Percentiles rank a stretch among this genome's conserved stretches.
Evolutionary conservation across 768 basidiomycete genomes (phyloP).

Genomic region (Xerocomus spinulosus): DNA sequence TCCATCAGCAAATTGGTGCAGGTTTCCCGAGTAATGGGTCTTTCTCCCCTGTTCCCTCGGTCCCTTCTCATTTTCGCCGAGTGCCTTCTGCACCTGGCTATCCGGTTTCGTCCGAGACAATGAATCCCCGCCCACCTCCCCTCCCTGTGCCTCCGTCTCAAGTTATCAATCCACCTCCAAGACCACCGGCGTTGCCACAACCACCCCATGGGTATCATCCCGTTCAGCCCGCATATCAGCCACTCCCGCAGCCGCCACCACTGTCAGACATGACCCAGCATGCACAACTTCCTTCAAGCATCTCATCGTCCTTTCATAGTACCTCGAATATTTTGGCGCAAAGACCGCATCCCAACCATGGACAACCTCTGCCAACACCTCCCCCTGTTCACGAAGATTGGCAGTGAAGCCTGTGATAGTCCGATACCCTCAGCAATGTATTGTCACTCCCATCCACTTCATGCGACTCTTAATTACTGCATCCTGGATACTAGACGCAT

Average conservation of each 20-base stretch:
- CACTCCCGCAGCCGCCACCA: conserved; percentile 33
- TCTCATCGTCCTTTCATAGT: conserved; percentile 20
- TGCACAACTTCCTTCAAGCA: conserved; percentile 20
- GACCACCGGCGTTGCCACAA: conserved; percentile 49
- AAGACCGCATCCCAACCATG: conserved; percentile 34
- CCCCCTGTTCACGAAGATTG: conserved; percentile 21
- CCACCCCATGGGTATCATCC: conserved; percentile 44
- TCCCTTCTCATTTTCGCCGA: conserved; percentile 34
- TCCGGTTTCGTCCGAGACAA: conserved; percentile 23
- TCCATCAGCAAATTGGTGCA: conserved; percentile 23
- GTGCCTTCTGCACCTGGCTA: conserved; percentile 24
- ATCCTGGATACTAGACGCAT: conserved; percentile 10
- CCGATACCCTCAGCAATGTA: conserved; percentile 12
- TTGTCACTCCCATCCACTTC: conserved; percentile 7
- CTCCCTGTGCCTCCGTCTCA: conserved; percentile 28
- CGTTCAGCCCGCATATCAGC: conserved; percentile 37
- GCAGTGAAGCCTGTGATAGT: conserved; percentile 23
- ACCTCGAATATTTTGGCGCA: conserved; percentile 39
- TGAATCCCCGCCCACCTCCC: conserved; percentile 16
- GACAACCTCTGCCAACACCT: conserved; percentile 27
- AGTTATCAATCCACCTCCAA: conserved; percentile 26
- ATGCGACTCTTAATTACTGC: conserved; percentile 12
- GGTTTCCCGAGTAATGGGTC: conserved; percentile 16
- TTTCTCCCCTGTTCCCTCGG: conserved; percentile 14
- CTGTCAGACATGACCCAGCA: conserved; percentile 29